These are phyloP conservation scores for Butyriboletus appendiculatus DNA, from an alignment of 1,284 basidiomycete genomes.

Conservation along the genomic window DNA sequence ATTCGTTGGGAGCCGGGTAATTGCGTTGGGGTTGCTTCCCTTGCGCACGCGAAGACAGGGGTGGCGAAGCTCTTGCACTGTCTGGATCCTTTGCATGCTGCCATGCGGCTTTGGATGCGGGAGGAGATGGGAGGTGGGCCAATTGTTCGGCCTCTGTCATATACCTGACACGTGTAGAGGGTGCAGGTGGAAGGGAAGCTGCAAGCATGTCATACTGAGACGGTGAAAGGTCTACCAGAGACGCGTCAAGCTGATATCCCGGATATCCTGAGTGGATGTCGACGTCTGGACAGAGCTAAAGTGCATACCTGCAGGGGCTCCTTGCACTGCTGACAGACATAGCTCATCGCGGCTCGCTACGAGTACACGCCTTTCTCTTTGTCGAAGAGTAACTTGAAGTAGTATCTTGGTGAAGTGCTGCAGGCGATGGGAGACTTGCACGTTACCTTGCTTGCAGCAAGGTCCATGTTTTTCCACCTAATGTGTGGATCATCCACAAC, in stretches of 20 bases:
- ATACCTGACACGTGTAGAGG: constrained; percentile 41
- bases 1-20: constrained; percentile 68
- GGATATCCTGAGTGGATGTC: constrained; percentile 21
- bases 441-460: no score
- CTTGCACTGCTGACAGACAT: constrained; percentile 84
- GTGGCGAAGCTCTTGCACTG: constrained; percentile 38
- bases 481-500: no score
- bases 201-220: constrained; percentile 86
- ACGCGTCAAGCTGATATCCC: constrained; percentile 70
- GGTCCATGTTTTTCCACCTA: no score
- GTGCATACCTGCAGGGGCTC: constrained; percentile 74
- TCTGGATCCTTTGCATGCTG: constrained; percentile 48
- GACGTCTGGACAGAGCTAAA: constrained; percentile 1
- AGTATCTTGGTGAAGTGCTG: no score
- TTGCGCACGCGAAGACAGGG: constrained; percentile 47
- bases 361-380: no score
- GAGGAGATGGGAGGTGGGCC: constrained; percentile 54
- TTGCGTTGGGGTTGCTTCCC: constrained; percentile 57
- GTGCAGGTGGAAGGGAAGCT: constrained; percentile 64
- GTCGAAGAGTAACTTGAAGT: background rate
- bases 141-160: constrained; percentile 55
- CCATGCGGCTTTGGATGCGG: constrained; percentile 62
- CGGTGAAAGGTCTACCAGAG: constrained; percentile 79
- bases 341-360: constrained; percentile 46
- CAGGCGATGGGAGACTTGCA: background rate